These are phyloP conservation scores for Xylaria sp. DNA, from an alignment of 2,329 filamentous ascomycete species.

Conservation along the genomic window DNA sequence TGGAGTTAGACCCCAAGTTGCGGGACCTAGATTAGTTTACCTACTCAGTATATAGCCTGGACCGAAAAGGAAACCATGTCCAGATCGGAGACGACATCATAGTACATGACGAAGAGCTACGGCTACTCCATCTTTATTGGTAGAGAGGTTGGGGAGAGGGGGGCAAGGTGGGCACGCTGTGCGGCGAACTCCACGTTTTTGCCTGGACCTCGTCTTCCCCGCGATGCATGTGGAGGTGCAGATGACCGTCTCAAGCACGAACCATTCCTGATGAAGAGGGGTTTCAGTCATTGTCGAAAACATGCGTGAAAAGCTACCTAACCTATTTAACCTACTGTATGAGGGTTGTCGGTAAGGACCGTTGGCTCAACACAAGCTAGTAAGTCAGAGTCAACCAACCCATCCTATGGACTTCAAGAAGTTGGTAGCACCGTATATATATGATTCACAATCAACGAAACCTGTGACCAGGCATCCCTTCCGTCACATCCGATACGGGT, in stretches of 20 bases:
- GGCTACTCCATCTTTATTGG: constrained; percentile 29
- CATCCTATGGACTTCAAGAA: not conserved
- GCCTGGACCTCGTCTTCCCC: constrained; percentile 42
- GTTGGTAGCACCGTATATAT: not conserved
- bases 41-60: not conserved
- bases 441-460: not conserved
- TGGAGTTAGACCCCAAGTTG: constrained; percentile 4
- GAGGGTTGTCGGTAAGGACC: not conserved
- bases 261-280: constrained; percentile 41
- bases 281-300: constrained; percentile 33
- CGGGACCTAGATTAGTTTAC: constrained; percentile 12
- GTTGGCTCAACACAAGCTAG: not conserved
- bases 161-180: constrained; percentile 36
- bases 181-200: constrained; percentile 49
- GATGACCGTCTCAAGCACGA: constrained; percentile 46
- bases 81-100: constrained; percentile 16
- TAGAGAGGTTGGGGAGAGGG: constrained; percentile 31
- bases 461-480: not conserved
- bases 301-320: constrained; percentile 23
- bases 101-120: constrained; percentile 13
- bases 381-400: not conserved
- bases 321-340: not conserved
- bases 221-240: constrained; percentile 46
- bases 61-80: constrained; percentile 2
- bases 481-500: constrained; percentile 30